Percentiles rank a stretch among this genome's conserved stretches.
Conservation (phyloP, 176 grass and related monocot species). For the Aegilops speltoides region DNA sequence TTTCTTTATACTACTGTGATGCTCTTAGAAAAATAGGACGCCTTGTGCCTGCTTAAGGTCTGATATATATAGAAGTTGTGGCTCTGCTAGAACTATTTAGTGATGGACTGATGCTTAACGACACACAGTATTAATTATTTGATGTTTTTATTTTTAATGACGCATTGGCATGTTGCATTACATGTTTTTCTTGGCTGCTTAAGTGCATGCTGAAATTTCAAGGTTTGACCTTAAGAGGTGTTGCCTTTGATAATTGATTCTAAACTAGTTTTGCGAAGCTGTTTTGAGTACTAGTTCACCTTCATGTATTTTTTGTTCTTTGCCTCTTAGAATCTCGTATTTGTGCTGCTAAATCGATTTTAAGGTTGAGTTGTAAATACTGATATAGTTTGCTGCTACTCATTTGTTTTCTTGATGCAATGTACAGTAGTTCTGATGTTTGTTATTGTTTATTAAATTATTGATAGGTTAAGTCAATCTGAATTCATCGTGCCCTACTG, state of each 20-base stretch:
- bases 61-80: not conserved
- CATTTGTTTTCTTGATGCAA: not conserved
- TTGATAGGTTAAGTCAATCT: constrained; percentile 62
- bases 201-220: not conserved
- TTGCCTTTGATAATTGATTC: not conserved
- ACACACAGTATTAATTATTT: not conserved
- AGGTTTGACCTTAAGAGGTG: not conserved
- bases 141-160: not conserved
- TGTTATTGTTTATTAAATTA: constrained; percentile 7
- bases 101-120: not conserved
- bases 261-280: not conserved
- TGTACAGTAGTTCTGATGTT: not conserved
- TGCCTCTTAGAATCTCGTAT: not conserved
- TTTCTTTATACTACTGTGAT: not conserved
- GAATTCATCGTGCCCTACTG: constrained; percentile 90
- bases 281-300: not conserved
- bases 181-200: not conserved
- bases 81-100: not conserved
- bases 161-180: not conserved
- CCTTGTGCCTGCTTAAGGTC: not conserved
- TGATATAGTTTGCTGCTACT: not conserved
- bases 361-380: not conserved
- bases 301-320: not conserved
- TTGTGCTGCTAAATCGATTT: not conserved
- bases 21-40: not conserved